These are phyloP conservation scores for Xylaria sp. DNA, from an alignment of 2,329 filamentous ascomycete species.

Conservation along the genomic window DNA sequence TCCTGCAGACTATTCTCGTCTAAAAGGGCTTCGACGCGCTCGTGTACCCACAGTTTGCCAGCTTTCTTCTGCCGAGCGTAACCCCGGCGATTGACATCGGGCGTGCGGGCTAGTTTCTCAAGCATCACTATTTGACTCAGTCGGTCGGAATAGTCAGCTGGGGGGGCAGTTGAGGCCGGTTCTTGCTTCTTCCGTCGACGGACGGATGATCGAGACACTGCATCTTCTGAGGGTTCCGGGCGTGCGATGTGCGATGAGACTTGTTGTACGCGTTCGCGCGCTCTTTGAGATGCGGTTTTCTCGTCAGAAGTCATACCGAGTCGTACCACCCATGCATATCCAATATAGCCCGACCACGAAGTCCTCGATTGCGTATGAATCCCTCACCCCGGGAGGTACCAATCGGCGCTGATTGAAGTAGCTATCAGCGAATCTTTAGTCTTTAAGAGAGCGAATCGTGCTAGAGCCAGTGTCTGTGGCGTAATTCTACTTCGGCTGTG, in stretches of 20 bases:
- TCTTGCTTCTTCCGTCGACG: conserved; percentile 10
- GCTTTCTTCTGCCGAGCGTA: conserved; percentile 26
- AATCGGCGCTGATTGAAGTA: no score
- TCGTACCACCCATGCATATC: neutral
- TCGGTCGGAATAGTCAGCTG: conserved; percentile 27
- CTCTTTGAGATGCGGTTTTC: conserved; percentile 12
- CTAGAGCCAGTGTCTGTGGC: no score
- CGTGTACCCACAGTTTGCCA: conserved; percentile 26
- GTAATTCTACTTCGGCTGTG: no score
- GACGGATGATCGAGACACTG: neutral
- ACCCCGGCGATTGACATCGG: conserved; percentile 23
- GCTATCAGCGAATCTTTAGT: no score
- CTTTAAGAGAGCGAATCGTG: no score
- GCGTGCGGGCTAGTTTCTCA: conserved; percentile 23
- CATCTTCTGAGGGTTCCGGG: neutral
- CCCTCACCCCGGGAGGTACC: no score
- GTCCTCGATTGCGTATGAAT: no score
- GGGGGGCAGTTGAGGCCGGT: conserved; percentile 1
- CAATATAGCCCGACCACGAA: no score
- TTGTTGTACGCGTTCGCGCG: conserved; percentile 24
- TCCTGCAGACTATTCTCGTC: conserved; percentile 24
- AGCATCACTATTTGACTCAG: conserved; percentile 24
- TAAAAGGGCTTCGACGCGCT: conserved; percentile 27
- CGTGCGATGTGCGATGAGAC: conserved; percentile 22
- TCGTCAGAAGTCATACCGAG: conserved; percentile 21